Evolutionary conservation across 2,329 filamentous ascomycete genomes (phyloP).

Genomic region (Cercospora citrullina): DNA sequence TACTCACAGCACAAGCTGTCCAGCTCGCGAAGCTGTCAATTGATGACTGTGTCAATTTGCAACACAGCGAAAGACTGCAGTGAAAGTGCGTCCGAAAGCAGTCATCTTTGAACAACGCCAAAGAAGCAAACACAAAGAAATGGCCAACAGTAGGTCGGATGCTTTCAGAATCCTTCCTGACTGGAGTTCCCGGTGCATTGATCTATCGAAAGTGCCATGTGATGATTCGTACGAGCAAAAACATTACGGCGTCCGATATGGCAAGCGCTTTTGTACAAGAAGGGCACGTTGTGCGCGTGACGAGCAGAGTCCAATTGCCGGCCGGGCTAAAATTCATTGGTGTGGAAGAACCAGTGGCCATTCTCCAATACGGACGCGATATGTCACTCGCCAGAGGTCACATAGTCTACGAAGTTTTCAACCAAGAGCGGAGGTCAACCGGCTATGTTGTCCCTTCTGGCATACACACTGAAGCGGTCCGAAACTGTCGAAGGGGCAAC

Average conservation of each 20-base stretch:
- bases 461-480: constrained; percentile 14
- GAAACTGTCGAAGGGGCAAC: constrained; percentile 1
- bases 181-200: neutral
- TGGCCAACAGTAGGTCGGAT: neutral
- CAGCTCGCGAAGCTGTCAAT: neutral
- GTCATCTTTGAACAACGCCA: neutral
- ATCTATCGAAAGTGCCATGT: neutral
- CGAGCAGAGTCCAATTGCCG: constrained; percentile 1
- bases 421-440: neutral
- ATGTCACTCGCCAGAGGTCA: constrained; percentile 22
- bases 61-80: neutral
- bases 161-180: neutral
- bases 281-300: constrained; percentile 13
- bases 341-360: constrained; percentile 4
- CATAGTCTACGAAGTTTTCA: constrained; percentile 22
- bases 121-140: neutral
- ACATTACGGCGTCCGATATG: neutral
- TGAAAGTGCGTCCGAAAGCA: neutral
- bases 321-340: constrained; percentile 5
- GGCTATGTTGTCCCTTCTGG: constrained; percentile 19
- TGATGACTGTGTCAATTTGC: neutral
- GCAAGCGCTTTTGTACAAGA: neutral
- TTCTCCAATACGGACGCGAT: constrained; percentile 19
- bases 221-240: neutral
- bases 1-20: neutral